Base-by-base conservation (phyloP, 768 basidiomycete genomes). In the Tricholoma flavovirens region DNA sequence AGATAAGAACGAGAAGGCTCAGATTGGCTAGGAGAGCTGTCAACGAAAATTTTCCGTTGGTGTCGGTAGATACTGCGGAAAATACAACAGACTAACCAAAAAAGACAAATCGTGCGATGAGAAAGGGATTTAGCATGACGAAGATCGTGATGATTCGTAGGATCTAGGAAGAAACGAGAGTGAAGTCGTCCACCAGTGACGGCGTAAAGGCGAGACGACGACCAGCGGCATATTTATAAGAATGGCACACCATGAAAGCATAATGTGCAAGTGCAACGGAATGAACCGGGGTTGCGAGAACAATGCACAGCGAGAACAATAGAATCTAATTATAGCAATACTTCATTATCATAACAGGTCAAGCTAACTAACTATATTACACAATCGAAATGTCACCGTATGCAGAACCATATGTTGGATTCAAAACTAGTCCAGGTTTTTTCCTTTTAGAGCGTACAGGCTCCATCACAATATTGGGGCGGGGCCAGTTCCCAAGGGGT, bases 401-500 rank as follows among this genome's bases (percentile, higher is more conserved):
- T 24, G 45, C 19, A 21, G 40, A 42, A 11, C 19, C 40, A 42
- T 21, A 1, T 10, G 21, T 12, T 6, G 22, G 22, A 12, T 45
- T 45, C 43, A 45, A 45, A 22, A 45, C 43, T 14, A 45, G 24
- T 24, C 22, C 36, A 8, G 58, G 59, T 38, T 62, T 57, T 60
- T 69, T 69, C 60, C 66, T 66, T 57, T 73, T 72, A 29, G 60
- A 56, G 38, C 65, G 69, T 49, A 55, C 48, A 9, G 72, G 68
- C 45, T 65, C 71, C 15, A 69, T 64, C 21, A 73, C 63, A 12
- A 71, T 68, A 59, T 83, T 75, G 10, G 64, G 61, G 19, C 78
- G 76, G 35, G 82, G 84, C 83, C 84, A 84, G 32, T 79, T 68
- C 15, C 81, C 79, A 0, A 84, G 66, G 3, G 78, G 79, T 24